Conservation (phyloP, 2,329 filamentous ascomycete genomes). For the Boeremia lycopersici region DNA sequence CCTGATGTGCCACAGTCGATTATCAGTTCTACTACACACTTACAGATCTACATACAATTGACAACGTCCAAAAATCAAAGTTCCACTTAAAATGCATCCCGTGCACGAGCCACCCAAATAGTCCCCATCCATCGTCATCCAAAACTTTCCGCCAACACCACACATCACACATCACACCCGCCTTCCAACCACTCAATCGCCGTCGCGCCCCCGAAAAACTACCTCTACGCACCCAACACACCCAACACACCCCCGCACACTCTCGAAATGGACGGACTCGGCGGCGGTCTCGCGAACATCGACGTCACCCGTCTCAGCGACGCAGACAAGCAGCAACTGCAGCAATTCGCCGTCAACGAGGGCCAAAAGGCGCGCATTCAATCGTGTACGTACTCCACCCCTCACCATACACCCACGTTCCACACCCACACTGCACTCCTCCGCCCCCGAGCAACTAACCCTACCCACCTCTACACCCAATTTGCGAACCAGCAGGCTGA, state of each 20-base stretch:
- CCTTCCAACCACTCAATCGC: neutral
- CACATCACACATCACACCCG: neutral
- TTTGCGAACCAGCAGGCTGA: no score
- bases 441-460: no score
- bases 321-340: conserved; percentile 84
- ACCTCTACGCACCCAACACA: neutral
- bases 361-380: conserved; percentile 79
- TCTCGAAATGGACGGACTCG: conserved; percentile 39
- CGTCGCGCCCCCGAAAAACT: no score
- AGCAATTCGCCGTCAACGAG: conserved; percentile 84
- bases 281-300: conserved; percentile 56
- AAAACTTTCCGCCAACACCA: conserved; percentile 20
- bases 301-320: conserved; percentile 79
- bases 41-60: no score
- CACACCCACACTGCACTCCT: no score
- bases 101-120: conserved; percentile 6
- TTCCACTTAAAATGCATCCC: neutral
- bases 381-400: conserved; percentile 39
- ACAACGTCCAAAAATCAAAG: no score
- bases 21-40: no score
- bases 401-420: no score
- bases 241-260: conserved; percentile 3
- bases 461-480: no score
- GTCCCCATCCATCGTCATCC: conserved; percentile 6
- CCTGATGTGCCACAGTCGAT: no score